phyloP scores from a whole-genome alignment of 208 protist genomes.

The Crithidia mellificae region DNA sequence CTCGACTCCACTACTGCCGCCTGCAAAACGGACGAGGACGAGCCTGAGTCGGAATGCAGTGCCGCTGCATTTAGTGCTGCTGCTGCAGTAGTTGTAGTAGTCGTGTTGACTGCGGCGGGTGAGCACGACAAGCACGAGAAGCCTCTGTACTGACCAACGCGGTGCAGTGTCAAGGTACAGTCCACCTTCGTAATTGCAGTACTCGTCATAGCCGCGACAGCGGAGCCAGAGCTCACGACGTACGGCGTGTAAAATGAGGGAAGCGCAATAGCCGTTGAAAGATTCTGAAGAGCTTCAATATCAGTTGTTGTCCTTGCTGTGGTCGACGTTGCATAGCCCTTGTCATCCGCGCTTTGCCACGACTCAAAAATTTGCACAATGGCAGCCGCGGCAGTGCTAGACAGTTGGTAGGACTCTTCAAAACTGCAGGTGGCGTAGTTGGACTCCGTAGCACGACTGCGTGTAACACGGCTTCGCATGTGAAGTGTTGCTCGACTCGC shows the following conservation, averaged over 20 bases:
- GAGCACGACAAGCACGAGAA: conserved; percentile 22
- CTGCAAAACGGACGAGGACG: not conserved
- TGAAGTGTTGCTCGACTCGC: not conserved
- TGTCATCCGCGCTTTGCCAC: conserved; percentile 15
- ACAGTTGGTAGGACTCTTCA: conserved; percentile 30
- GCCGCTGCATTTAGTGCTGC: not conserved
- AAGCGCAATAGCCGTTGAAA: not conserved
- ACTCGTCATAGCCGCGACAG: conserved; percentile 2
- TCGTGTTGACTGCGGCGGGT: not conserved
- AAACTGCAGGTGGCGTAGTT: conserved; percentile 11
- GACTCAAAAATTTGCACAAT: conserved; percentile 12
- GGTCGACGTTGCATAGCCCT: no score
- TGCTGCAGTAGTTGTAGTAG: not conserved
- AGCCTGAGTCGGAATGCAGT: not conserved
- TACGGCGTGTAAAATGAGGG: conserved; percentile 30
- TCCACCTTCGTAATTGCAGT: not conserved
- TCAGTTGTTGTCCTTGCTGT: not conserved
- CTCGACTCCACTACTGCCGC: not conserved
- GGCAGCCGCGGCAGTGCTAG: not conserved
- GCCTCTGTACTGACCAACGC: conserved; percentile 14
- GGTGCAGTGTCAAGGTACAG: conserved; percentile 26
- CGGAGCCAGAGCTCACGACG: conserved; percentile 13
- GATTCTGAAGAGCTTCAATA: not conserved
- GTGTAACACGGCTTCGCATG: conserved; percentile 19
- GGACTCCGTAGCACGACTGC: conserved; percentile 17